Conservation (phyloP, 371 early-diverging fungal genomes). For the Zancudomyces culisetae region DNA sequence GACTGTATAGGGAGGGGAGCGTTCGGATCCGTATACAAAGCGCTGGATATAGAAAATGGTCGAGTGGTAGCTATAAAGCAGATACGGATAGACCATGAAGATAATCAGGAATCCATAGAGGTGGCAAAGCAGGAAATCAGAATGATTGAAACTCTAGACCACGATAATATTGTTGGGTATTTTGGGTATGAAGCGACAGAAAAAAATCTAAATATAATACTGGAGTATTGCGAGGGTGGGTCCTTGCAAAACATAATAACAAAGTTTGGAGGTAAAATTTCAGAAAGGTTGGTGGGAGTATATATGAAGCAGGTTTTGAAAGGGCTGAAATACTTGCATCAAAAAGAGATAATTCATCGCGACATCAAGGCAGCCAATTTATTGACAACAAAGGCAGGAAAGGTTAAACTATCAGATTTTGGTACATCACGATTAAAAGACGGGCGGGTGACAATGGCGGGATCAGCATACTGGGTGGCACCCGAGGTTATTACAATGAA, state of each 20-base stretch:
- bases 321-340: slow-evolving; percentile 64
- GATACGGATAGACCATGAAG: slow-evolving; percentile 27
- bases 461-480: slow-evolving; percentile 37
- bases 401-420: slow-evolving; percentile 75
- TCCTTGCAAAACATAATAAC: slow-evolving; percentile 58
- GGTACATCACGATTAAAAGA: slow-evolving; percentile 59
- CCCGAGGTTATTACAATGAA: slow-evolving; percentile 67
- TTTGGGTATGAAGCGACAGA: slow-evolving; percentile 42
- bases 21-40: slow-evolving; percentile 52
- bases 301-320: slow-evolving; percentile 63
- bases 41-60: slow-evolving; percentile 48
- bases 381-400: slow-evolving; percentile 53
- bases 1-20: slow-evolving; percentile 66
- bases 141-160: slow-evolving; percentile 22
- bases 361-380: slow-evolving; percentile 84
- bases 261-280: slow-evolving; percentile 65
- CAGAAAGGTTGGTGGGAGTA: slow-evolving; percentile 57
- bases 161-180: slow-evolving; percentile 64
- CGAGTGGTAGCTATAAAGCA: slow-evolving; percentile 57
- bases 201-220: slow-evolving; percentile 44
- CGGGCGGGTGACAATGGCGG: slow-evolving; percentile 20
- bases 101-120: slow-evolving; percentile 21
- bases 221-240: slow-evolving; percentile 76
- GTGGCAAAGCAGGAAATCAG: too few species aligned
- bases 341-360: slow-evolving; percentile 75